These are phyloP conservation scores for Juncus effusus DNA, from an alignment of 176 grass and related monocot genomes.

Conservation along the genomic window DNA sequence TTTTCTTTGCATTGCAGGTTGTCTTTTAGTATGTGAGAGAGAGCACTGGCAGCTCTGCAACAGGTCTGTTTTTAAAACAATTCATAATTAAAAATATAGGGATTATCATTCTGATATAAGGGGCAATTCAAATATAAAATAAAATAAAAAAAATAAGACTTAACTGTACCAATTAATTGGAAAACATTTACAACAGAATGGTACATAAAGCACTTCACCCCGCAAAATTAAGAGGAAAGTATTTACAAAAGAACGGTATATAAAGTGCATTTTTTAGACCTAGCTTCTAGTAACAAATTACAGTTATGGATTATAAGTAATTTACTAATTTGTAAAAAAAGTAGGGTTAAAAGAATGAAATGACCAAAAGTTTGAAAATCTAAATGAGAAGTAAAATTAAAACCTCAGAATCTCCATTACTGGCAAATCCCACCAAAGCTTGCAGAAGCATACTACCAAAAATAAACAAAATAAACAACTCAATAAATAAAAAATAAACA, in stretches of 20 bases:
- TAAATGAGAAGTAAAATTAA: constrained; percentile 1
- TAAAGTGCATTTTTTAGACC: too few relatives aligned
- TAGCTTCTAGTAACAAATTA: too few relatives aligned
- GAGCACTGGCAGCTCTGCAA: constrained; percentile 82
- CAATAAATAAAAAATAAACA: constrained; percentile 4
- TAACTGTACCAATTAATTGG: neutral
- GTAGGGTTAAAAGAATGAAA: too few relatives aligned
- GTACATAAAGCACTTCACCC: neutral
- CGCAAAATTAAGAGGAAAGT: neutral
- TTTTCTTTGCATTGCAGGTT: constrained; percentile 89
- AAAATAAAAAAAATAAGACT: neutral
- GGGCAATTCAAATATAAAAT: neutral
- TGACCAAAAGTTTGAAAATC: too few relatives aligned
- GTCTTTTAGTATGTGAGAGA: constrained; percentile 90
- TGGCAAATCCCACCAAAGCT: constrained; percentile 67
- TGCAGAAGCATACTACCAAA: constrained; percentile 84
- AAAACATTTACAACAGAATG: too few relatives aligned
- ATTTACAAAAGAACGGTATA: neutral
- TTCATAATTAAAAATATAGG: constrained; percentile 2
- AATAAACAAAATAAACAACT: constrained; percentile 21
- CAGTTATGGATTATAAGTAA: too few relatives aligned
- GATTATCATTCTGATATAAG: neutral
- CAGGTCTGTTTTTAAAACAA: constrained; percentile 51
- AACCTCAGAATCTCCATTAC: constrained; percentile 87
- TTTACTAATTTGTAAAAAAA: too few relatives aligned